These are phyloP conservation scores for Candida anglica DNA, from an alignment of 805 yeast genomes.

Conservation along the genomic window DNA sequence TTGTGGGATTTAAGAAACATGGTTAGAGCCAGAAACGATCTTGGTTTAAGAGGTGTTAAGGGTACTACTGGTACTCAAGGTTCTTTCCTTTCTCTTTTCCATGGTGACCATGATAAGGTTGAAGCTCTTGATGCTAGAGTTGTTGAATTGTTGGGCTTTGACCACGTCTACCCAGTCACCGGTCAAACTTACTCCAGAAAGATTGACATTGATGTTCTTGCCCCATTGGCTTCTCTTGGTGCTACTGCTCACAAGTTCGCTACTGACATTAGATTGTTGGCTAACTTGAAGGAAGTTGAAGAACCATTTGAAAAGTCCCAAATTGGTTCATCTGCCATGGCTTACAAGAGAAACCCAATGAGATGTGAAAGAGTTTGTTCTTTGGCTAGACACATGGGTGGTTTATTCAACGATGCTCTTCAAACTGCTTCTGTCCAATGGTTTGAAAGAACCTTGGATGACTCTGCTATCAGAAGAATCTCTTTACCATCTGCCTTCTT, in stretches of 20 bases:
- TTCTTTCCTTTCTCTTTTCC: conserved; percentile 90
- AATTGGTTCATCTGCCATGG: conserved; percentile 98
- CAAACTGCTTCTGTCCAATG: conserved; percentile 98
- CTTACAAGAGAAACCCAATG: conserved; percentile 99
- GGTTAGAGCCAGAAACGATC: conserved; percentile 91
- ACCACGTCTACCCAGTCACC: conserved; percentile 93
- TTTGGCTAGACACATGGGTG: conserved; percentile 92
- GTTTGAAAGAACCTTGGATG: conserved; percentile 99
- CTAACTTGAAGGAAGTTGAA: conserved; percentile 95
- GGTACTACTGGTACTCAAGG: conserved; percentile 99
- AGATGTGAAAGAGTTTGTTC: conserved; percentile 98
- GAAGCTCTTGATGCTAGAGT: conserved; percentile 90
- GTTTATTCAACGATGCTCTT: conserved; percentile 86
- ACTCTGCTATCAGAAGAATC: conserved; percentile 96
- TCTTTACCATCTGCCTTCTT: conserved; percentile 94
- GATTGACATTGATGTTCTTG: conserved; percentile 90
- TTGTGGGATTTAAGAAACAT: conserved; percentile 97
- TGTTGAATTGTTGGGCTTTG: conserved; percentile 89
- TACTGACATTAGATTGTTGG: conserved; percentile 91
- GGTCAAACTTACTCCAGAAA: conserved; percentile 99
- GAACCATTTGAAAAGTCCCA: conserved; percentile 99
- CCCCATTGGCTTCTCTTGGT: conserved; percentile 91
- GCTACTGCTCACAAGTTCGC: conserved; percentile 97
- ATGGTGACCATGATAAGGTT: conserved; percentile 95
- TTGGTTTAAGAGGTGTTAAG: conserved; percentile 96